phyloP scores from a whole-genome alignment of 768 basidiomycete species.

The Kwoniella sp. region DNA sequence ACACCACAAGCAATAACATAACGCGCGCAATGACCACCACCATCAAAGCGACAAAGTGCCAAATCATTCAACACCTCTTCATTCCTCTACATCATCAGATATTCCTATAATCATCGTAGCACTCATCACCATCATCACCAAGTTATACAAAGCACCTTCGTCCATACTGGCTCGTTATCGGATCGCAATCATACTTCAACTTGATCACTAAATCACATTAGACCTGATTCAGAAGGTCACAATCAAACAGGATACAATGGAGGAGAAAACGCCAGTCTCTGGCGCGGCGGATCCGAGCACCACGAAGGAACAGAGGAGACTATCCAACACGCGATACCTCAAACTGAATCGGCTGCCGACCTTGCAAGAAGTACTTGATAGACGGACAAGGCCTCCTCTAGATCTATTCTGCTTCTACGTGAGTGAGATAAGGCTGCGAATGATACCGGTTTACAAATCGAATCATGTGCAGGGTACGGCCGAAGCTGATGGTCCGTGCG shows the following conservation, averaged over 20 bases:
- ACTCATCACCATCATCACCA: too few species aligned
- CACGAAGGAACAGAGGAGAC: constrained; percentile 35
- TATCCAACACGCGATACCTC: constrained; percentile 42
- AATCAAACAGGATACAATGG: constrained; percentile 26
- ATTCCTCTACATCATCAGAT: not conserved
- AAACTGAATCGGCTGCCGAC: constrained; percentile 54
- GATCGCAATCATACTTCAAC: too few species aligned
- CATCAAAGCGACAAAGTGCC: not conserved
- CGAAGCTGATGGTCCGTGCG: constrained; percentile 22
- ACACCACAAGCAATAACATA: not conserved
- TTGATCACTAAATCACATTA: too few species aligned
- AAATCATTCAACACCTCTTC: not conserved
- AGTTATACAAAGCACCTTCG: too few species aligned
- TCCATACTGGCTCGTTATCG: too few species aligned
- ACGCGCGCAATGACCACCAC: not conserved
- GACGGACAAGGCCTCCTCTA: constrained; percentile 88
- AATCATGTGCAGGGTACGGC: too few species aligned
- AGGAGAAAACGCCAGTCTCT: constrained; percentile 32
- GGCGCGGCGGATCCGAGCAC: constrained; percentile 12
- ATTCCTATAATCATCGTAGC: too few species aligned
- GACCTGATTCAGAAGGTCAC: not conserved
- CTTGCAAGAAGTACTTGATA: constrained; percentile 76
- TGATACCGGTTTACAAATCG: too few species aligned
- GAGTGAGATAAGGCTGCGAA: constrained; percentile 47
- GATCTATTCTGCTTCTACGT: constrained; percentile 99